These are phyloP conservation scores for Lyophyllum shimeji DNA, from an alignment of 768 basidiomycete genomes.

Conservation along the genomic window DNA sequence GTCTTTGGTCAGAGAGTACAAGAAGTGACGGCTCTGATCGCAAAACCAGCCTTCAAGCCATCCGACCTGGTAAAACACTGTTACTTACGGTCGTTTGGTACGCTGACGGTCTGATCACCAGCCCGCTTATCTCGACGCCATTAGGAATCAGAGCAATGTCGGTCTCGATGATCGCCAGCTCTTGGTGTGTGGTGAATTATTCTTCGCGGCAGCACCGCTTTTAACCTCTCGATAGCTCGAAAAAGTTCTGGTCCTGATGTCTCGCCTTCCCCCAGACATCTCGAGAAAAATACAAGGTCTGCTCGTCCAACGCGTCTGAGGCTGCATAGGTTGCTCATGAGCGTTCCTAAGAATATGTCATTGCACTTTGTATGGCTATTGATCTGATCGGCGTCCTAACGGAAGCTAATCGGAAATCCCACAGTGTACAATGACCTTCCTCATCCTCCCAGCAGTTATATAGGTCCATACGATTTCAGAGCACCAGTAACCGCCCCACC, in stretches of 20 bases:
- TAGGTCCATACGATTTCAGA: constrained; percentile 21
- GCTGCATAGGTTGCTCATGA: too few relatives aligned
- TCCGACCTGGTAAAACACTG: constrained; percentile 27
- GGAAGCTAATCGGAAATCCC: constrained; percentile 15
- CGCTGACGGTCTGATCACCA: constrained; percentile 17
- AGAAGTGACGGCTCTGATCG: constrained; percentile 28
- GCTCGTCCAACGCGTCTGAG: not conserved
- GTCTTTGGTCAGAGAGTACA: constrained; percentile 23
- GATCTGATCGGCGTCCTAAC: constrained; percentile 10
- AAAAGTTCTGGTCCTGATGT: constrained; percentile 57
- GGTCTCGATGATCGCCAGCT: constrained; percentile 62
- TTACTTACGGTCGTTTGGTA: not conserved
- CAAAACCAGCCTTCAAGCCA: constrained; percentile 24
- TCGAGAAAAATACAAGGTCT: constrained; percentile 39
- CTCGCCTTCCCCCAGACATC: constrained; percentile 37
- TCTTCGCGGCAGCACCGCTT: not conserved
- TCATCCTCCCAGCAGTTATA: constrained; percentile 63
- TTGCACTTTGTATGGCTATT: constrained; percentile 51
- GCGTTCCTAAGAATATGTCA: constrained; percentile 33
- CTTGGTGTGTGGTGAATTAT: constrained; percentile 39
- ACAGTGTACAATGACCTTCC: constrained; percentile 80
- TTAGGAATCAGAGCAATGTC: constrained; percentile 35
- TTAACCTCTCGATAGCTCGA: constrained; percentile 53
- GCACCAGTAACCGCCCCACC: not conserved
- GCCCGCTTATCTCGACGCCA: constrained; percentile 50